Evolutionary conservation across 2,329 filamentous ascomycete genomes (phyloP), one percentile per base, ranked within the genome.

Genomic region (Pseudogymnoascus sp.): DNA sequence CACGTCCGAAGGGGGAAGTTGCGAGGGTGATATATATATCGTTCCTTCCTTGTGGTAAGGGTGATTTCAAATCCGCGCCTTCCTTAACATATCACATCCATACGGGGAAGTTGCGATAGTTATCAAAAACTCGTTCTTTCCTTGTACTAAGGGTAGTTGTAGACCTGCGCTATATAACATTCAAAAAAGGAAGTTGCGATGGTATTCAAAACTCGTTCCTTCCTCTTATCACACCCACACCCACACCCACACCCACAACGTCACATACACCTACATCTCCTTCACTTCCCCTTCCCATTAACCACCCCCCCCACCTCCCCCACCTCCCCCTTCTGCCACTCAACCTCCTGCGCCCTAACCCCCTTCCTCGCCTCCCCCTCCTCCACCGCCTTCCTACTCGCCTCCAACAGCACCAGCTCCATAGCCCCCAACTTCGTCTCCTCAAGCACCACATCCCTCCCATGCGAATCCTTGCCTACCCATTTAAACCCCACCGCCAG

Each of bases 381-480:
- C 53, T 33, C 53, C n/a, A 59, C 28, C 12, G 53, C 53, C 53
- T 12, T 8, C 53, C 16, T 11, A 37, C 53, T 59, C 53, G 53
- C 28, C 28, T 18, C 33, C n/a, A 59, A 4, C 11, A 59, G n/a
- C 53, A n/a, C 53, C 25, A 67, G 63, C 44, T 69, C 68, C 18
- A 66, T 69, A 12, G 12, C 50, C 16, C 67, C 65, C 37, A 69
- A 59, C n/a, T 50, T 40, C 62, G 65, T 65, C 60, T 69, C 67
- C 1, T 62, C 63, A 35, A 69, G 61, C 31, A 63, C 62, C 5
- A 62, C 65, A 42, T 44, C 14, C 3, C 61, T 63, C 59, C 66
- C 67, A 5, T 62, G 62, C 1, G 47, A 63, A 50, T 65, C 68
- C 66, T 65, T 69, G 3, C 60, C 33, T 2, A 69, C 66, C 1